A percentile compares a stretch with the other conserved stretches of the same genome.
phyloP scores from a whole-genome alignment of 176 grass and related monocot species.

The Elymus sibiricus region DNA sequence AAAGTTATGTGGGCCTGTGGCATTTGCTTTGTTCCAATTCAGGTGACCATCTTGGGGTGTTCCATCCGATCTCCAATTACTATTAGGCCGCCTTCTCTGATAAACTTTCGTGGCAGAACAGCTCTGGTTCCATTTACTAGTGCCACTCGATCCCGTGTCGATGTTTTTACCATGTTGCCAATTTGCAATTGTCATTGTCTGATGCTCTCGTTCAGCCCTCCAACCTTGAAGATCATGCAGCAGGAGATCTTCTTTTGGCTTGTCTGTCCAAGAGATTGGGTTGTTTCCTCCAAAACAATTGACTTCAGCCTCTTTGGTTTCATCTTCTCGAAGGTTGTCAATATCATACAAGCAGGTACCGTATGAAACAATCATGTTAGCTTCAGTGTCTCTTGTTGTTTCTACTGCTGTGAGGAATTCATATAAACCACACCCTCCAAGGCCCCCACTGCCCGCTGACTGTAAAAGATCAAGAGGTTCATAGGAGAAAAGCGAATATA shows the following conservation, averaged over 20 bases:
- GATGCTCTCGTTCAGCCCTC: neutral
- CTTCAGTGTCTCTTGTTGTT: slow-evolving; percentile 22
- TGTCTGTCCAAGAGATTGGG: slow-evolving; percentile 35
- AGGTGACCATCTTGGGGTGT: neutral
- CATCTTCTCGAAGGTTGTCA: slow-evolving; percentile 38
- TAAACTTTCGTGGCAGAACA: neutral
- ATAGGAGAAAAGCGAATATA: neutral
- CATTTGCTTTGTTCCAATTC: slow-evolving; percentile 22
- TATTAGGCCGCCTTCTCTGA: slow-evolving; percentile 20
- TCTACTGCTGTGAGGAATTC: slow-evolving; percentile 45
- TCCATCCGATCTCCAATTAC: slow-evolving; percentile 9
- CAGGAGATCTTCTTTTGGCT: slow-evolving; percentile 1
- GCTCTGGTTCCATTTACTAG: neutral
- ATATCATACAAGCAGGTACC: slow-evolving; percentile 42
- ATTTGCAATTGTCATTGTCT: slow-evolving; percentile 2
- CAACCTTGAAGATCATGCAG: neutral
- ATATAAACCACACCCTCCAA: slow-evolving; percentile 41
- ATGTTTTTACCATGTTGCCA: slow-evolving; percentile 9
- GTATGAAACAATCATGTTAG: slow-evolving; percentile 1
- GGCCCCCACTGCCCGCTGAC: slow-evolving; percentile 24
- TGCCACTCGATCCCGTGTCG: neutral
- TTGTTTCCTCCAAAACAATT: slow-evolving; percentile 5
- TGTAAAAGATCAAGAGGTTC: slow-evolving; percentile 15
- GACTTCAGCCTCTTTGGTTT: slow-evolving; percentile 24
- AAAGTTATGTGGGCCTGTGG: neutral